Evolutionary conservation across 2,329 filamentous ascomycete species (phyloP).

Genomic region (Ophiocordyceps robertsii): DNA sequence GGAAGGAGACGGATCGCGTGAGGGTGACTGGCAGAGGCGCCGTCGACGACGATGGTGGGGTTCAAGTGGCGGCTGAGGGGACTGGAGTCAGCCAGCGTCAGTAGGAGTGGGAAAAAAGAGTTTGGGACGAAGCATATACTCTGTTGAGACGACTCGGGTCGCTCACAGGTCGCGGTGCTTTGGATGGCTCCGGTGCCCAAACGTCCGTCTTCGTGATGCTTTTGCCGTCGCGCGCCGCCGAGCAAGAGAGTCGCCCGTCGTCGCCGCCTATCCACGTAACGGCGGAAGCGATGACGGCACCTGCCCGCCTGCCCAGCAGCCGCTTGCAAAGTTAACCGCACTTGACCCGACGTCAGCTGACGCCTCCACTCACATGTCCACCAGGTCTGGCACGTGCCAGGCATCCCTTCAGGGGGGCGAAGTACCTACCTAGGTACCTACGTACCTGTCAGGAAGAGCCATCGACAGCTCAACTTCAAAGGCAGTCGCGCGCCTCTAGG

Average conservation of each 20-base stretch:
- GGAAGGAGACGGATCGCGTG: neutral
- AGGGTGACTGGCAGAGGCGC: neutral
- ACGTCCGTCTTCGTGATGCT: neutral
- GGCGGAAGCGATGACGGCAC: slow-evolving; percentile 16
- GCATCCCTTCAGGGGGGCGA: no score
- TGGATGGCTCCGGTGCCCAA: no score
- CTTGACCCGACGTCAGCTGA: slow-evolving; percentile 19
- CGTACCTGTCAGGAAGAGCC: no score
- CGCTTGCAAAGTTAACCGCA: slow-evolving; percentile 9
- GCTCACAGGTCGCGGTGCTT: neutral
- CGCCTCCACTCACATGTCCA: slow-evolving; percentile 1
- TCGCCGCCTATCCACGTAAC: slow-evolving; percentile 2
- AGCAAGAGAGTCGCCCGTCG: slow-evolving; percentile 1
- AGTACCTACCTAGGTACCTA: no score
- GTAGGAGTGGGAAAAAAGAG: neutral
- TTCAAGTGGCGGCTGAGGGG: neutral
- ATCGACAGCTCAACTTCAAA: no score
- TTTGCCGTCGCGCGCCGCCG: slow-evolving; percentile 1
- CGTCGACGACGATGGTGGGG: neutral
- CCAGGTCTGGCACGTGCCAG: no score
- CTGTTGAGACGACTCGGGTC: no score
- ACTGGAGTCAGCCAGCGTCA: neutral
- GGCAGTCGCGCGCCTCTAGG: no score
- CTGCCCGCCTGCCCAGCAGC: neutral
- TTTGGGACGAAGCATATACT: no score